Conservation (phyloP, 2,329 filamentous ascomycete genomes). For the Diplodia seriata region DNA sequence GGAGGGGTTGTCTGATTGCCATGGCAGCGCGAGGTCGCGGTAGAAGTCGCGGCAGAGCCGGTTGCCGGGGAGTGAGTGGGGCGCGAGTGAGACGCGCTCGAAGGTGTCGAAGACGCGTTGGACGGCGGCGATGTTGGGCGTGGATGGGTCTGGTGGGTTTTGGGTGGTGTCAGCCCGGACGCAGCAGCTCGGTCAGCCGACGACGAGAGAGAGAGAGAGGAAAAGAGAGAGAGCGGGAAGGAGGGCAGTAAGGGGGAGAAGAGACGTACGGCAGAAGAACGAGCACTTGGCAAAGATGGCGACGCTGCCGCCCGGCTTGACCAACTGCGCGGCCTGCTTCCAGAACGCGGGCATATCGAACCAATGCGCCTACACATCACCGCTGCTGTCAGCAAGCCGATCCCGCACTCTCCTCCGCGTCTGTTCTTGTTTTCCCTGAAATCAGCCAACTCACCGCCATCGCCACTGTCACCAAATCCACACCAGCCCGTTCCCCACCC, state of each 20-base stretch:
- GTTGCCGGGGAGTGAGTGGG: conserved; percentile 55
- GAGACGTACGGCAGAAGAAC: conserved; percentile 5
- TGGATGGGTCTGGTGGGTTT: conserved; percentile 38
- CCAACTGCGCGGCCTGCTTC: conserved; percentile 52
- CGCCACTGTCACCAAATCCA: conserved; percentile 60
- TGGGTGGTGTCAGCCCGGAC: too few species aligned
- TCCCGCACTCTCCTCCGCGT: too few species aligned
- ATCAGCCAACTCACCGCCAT: conserved; percentile 44
- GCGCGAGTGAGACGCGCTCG: conserved; percentile 46
- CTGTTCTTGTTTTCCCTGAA: background rate
- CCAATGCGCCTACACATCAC: conserved; percentile 56
- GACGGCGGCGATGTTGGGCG: conserved; percentile 52
- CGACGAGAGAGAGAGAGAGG: too few species aligned
- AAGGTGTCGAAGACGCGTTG: conserved; percentile 52
- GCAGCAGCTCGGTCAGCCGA: too few species aligned
- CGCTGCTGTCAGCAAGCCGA: too few species aligned
- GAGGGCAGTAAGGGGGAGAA: background rate
- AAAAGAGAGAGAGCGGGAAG: too few species aligned
- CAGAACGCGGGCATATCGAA: conserved; percentile 63
- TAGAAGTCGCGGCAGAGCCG: conserved; percentile 52
- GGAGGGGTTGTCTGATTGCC: conserved; percentile 49
- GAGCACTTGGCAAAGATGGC: conserved; percentile 56
- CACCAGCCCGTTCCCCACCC: conserved; percentile 43
- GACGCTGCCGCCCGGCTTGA: conserved; percentile 62
- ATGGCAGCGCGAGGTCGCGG: conserved; percentile 56